phyloP scores from a whole-genome alignment of 805 yeast species.

The Candida maesae region DNA sequence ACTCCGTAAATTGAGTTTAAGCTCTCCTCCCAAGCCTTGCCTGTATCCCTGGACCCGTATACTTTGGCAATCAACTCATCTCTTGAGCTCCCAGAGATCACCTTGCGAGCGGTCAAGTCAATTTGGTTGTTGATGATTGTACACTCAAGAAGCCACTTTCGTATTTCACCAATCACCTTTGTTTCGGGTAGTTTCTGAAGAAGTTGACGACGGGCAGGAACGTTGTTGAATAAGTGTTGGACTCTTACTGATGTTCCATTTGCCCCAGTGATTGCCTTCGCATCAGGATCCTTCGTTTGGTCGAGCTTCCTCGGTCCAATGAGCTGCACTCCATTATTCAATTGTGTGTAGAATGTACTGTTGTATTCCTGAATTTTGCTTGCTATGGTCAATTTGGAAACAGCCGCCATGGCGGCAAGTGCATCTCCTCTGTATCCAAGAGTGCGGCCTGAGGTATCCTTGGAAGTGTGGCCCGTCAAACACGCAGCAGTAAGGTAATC shows the following conservation, averaged over 20 bases:
- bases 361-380: conserved; percentile 38
- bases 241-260: conserved; percentile 39
- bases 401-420: conserved; percentile 46
- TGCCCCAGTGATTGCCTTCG: conserved; percentile 12
- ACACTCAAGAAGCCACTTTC: conserved; percentile 29
- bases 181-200: conserved; percentile 22
- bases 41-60: neutral
- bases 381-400: conserved; percentile 43
- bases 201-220: conserved; percentile 41
- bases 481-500: conserved; percentile 24
- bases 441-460: conserved; percentile 25
- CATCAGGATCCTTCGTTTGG: conserved; percentile 2
- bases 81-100: neutral
- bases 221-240: conserved; percentile 37
- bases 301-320: conserved; percentile 13
- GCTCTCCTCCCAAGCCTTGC: neutral
- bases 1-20: conserved; percentile 31
- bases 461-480: neutral
- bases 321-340: conserved; percentile 11
- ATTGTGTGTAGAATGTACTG: conserved; percentile 26
- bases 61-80: conserved; percentile 2
- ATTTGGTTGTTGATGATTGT: conserved; percentile 27
- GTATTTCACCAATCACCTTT: conserved; percentile 28
- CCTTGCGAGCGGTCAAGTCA: conserved; percentile 13
- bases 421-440: conserved; percentile 79